A percentile compares a stretch with the other conserved stretches of the same genome.
phyloP scores from a whole-genome alignment of 1,139 yeast genomes.

The Blastobotrys malaysiensis region DNA sequence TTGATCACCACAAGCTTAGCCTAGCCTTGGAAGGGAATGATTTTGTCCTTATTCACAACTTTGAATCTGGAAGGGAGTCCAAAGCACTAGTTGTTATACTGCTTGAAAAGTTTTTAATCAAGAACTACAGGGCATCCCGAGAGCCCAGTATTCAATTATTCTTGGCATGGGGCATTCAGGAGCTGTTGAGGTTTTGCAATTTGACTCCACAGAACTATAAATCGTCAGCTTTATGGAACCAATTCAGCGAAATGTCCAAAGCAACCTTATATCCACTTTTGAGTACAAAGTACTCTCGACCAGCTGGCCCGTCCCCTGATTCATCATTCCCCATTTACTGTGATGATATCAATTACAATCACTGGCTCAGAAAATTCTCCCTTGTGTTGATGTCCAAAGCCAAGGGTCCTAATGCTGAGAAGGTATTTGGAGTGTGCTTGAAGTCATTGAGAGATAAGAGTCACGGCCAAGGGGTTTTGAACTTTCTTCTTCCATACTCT shows the following conservation, averaged over 20 bases:
- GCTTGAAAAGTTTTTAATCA: constrained; percentile 63
- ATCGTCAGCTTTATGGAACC: constrained; percentile 45
- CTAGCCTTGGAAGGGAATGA: constrained; percentile 42
- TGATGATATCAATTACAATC: constrained; percentile 32
- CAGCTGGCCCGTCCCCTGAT: not conserved
- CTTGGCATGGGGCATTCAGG: constrained; percentile 87
- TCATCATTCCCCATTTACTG: not conserved
- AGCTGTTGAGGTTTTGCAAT: constrained; percentile 62
- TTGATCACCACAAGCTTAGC: constrained; percentile 61
- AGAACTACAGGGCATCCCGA: constrained; percentile 82
- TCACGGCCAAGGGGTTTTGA: constrained; percentile 65
- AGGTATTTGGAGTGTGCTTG: constrained; percentile 60
- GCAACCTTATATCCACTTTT: constrained; percentile 73
- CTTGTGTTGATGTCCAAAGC: constrained; percentile 54
- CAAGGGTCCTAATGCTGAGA: constrained; percentile 38
- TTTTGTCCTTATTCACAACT: constrained; percentile 52
- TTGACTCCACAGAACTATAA: constrained; percentile 34
- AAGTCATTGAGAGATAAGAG: constrained; percentile 53
- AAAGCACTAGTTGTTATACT: constrained; percentile 60
- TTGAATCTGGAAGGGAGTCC: constrained; percentile 58
- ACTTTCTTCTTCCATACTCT: constrained; percentile 74
- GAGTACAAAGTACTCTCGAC: constrained; percentile 56
- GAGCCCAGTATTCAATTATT: constrained; percentile 82
- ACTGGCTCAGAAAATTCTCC: constrained; percentile 70
- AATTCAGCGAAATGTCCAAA: constrained; percentile 61